Base-by-base conservation (phyloP, 1,284 basidiomycete species). In the Tausonia pullulans region DNA sequence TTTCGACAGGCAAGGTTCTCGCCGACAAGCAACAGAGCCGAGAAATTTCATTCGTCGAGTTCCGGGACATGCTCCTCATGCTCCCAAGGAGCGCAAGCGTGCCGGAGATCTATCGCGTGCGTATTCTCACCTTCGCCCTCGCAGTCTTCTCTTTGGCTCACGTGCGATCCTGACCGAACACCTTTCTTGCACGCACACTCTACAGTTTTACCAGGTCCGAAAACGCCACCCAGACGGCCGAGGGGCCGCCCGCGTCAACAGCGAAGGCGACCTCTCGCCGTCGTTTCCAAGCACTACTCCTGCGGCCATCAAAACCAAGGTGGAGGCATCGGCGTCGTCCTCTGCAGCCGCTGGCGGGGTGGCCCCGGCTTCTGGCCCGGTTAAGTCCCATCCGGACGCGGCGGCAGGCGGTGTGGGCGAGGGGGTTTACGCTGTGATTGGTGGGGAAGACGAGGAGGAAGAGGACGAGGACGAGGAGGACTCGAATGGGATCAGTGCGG, bases 61-160 rank as follows among this genome's bases (percentile, higher is more conserved):
- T 95, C 75, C 81, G 93, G 60, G 88, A 95, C 77, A 94, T 92
- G 75, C 80, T 97, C 61, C 81, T 96, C 61, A 82, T 95, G 61
- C 77, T 95, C 65, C 91, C 93, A 53, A 83, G 90, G 67, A 85
- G 83, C 72, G 84, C 83, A 46, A 92, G 88, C 1, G 80, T 90
- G 8, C 80, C 82, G 61, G 93, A 96, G 77, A 94, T 96, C 52
- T 94, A 88, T 77, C 84, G 80, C 66, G 74, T 71, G 10, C 7
- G 58, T 44, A 13, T 44, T 11, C 45, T 8, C 27, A 10, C 7
- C 27, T 55, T 10, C n/a, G 14, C 14, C 16, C 27, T 43, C 16
- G 9, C 11, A n/a, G 1, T 40, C 55, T 45, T 43, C 53, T 41
- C 51, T 54, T 14, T 43, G 5, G 61, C 58, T 67, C 65, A 49